A percentile compares a stretch with the other conserved stretches of the same genome.
These are phyloP conservation scores for Cyanidioschyzon merolae DNA, from an alignment of 23 red algal genomes.

Conservation along the genomic window DNA sequence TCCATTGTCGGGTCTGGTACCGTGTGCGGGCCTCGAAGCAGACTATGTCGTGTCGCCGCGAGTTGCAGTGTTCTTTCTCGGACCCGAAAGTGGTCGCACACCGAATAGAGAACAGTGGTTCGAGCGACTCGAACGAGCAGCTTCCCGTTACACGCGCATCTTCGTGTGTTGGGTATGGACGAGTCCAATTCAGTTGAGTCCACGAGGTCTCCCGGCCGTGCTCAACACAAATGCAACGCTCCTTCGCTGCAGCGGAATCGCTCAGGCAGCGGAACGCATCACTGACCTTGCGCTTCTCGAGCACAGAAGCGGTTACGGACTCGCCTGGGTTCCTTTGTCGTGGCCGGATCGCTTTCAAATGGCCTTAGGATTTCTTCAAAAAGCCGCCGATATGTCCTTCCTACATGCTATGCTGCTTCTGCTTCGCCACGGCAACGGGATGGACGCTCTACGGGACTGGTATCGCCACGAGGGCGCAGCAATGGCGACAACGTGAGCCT, in stretches of 20 bases:
- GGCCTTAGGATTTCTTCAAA: neutral
- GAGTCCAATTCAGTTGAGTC: neutral
- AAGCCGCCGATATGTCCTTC: neutral
- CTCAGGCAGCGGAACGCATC: neutral
- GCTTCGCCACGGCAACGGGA: neutral
- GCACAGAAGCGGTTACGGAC: neutral
- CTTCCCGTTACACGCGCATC: neutral
- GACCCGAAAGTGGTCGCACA: neutral
- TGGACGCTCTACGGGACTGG: neutral
- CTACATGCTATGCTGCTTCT: neutral
- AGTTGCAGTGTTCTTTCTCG: neutral
- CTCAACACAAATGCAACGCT: neutral
- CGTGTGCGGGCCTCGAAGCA: neutral
- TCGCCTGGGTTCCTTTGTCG: neutral
- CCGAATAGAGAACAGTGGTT: neutral
- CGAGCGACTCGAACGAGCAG: neutral
- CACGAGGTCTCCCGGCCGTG: neutral
- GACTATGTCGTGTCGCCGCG: conserved; percentile 2
- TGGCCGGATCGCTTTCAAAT: neutral
- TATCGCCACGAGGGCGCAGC: neutral
- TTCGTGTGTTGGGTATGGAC: neutral
- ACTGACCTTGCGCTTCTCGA: neutral
- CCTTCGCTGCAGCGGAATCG: neutral
- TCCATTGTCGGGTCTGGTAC: neutral
- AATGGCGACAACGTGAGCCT: too few relatives aligned